Conservation (phyloP, 148 eudicot genomes). For the Cornus kousa region DNA sequence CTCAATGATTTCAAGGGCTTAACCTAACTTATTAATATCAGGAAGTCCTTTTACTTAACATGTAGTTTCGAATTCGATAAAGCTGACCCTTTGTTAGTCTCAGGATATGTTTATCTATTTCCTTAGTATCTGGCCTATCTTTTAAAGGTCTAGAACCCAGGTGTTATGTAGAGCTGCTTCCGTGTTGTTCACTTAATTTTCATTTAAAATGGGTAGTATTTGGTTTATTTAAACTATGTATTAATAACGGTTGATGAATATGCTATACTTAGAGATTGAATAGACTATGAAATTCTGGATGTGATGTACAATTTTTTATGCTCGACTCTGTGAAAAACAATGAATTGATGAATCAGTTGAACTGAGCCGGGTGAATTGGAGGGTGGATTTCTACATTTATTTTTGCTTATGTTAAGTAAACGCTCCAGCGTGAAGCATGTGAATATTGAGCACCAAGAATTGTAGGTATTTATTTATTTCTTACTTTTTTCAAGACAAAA, state of each 20-base stretch:
- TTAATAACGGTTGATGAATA: neutral
- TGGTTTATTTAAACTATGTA: neutral
- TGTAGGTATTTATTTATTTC: too few species aligned
- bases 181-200: neutral
- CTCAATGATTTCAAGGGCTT: conserved; percentile 31
- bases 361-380: neutral
- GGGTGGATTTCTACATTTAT: neutral
- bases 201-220: neutral
- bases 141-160: conserved; percentile 23
- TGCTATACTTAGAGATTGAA: neutral
- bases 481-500: too few species aligned
- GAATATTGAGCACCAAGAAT: too few species aligned
- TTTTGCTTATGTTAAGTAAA: too few species aligned
- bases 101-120: conserved; percentile 11
- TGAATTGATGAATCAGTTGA: neutral
- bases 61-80: conserved; percentile 30
- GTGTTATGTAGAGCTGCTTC: conserved; percentile 17
- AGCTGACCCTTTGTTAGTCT: conserved; percentile 28
- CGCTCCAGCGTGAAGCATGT: too few species aligned
- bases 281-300: neutral
- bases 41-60: conserved; percentile 22
- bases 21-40: conserved; percentile 47
- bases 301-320: neutral
- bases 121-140: conserved; percentile 24
- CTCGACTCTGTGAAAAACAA: neutral